Base-by-base conservation (phyloP, 108 stramenopile genomes). In the Mediolabrus comicus region DNA sequence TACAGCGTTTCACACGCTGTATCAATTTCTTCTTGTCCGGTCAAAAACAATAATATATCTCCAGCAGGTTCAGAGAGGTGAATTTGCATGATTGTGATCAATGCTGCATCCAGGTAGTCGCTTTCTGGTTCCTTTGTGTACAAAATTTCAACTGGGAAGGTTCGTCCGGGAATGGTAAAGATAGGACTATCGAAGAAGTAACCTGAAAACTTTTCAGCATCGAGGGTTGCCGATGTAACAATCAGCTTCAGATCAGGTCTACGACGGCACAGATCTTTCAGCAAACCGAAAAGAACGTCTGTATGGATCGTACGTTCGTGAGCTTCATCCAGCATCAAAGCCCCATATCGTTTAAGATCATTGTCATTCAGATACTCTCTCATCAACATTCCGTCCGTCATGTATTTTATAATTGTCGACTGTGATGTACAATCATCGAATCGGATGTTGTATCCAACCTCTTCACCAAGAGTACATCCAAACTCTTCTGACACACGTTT, bases 371-470 rank as follows among this genome's bases (percentile, higher is more conserved):
- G 81, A 62, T 96, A 94, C 71, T 92, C 89, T 95, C 98, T 88
- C 97, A 99, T 96, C 12, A 99, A 75, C 95, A 98, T 98, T 51
- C 98, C 98, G 83, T 99, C 98, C 12, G 98, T 99, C 98, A 98
- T 98, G 87, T 98, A 99, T 86, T 99, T 99, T 63, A 99, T 93
- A 22, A 96, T 87, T 4, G 96, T 97, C 31, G 91, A 80, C 24
- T 88, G 80, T 8, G 89, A 91, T 2, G 98, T 99, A 38, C 94
- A 87, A 84, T 99, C 98, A 60, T 99, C 98, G 82, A 99, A 99
- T 53, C 98, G 96, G 71, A 99, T 98, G 3, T 92, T 88, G 82
- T 98, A 99, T 3, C 98, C 98, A 11, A 99, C 98, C 71, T 98
- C 91, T 63, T 95, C 90, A 7, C 96, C 98, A 0, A 97, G 70